A percentile compares a stretch with the other conserved stretches of the same genome.
phyloP scores from a whole-genome alignment of 1,139 yeast species.

The Schwanniomyces etchellsii region DNA sequence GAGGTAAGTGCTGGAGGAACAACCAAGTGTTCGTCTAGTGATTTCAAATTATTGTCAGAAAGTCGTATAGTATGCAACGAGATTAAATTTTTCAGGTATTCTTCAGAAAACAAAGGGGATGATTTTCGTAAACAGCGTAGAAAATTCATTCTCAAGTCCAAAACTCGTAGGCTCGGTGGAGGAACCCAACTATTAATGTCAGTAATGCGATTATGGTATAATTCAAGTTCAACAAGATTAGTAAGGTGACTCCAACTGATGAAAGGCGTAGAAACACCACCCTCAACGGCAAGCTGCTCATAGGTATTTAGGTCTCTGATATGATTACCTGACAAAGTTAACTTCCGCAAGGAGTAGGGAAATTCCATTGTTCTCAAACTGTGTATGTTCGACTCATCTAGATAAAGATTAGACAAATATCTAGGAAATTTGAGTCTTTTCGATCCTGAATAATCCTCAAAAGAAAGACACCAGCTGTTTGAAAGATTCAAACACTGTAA shows the following conservation, averaged over 20 bases:
- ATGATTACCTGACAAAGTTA: background rate
- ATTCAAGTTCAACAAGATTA: background rate
- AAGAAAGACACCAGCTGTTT: slow-evolving; percentile 5
- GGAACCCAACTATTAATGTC: slow-evolving; percentile 18
- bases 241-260: background rate
- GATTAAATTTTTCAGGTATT: no score
- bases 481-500: slow-evolving; percentile 18
- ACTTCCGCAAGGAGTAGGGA: background rate
- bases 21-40: background rate
- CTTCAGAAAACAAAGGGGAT: background rate
- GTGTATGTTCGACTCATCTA: background rate
- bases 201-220: slow-evolving; percentile 8
- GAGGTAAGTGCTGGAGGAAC: background rate
- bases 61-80: background rate
- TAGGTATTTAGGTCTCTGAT: background rate
- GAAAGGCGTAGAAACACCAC: background rate
- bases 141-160: slow-evolving; percentile 21
- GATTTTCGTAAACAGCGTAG: slow-evolving; percentile 6
- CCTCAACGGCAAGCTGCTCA: background rate
- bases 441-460: background rate
- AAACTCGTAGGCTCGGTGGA: slow-evolving; percentile 16
- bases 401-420: background rate
- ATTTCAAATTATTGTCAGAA: background rate
- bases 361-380: background rate
- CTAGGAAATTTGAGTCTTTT: background rate